A percentile compares a stretch with the other conserved stretches of the same genome.
Evolutionary conservation across 1,284 basidiomycete species (phyloP).

Genomic region (Psilocybe mexicana): DNA sequence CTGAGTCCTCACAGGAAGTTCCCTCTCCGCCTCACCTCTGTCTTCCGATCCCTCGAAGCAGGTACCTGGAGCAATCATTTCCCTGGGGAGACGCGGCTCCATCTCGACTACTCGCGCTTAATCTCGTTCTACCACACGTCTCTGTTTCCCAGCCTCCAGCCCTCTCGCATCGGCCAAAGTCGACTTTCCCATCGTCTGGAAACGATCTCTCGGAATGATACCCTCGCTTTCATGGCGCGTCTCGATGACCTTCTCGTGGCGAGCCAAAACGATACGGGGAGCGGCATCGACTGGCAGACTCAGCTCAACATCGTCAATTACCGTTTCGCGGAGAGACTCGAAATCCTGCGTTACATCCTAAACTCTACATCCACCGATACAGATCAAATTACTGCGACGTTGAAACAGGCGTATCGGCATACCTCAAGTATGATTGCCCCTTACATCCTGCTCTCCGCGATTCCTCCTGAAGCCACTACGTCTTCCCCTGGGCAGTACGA

Average conservation of each 20-base stretch:
- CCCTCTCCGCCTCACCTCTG: constrained; percentile 6
- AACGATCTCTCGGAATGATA: constrained; percentile 24
- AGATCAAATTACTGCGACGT: constrained; percentile 9
- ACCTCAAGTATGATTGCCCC: constrained; percentile 38
- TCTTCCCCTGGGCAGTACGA: constrained; percentile 9
- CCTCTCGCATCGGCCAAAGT: constrained; percentile 26
- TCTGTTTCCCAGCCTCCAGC: constrained; percentile 37
- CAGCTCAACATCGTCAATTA: constrained; percentile 42
- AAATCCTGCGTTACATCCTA: constrained; percentile 39
- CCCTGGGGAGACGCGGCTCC: constrained; percentile 45
- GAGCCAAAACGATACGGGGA: constrained; percentile 12
- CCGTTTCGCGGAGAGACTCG: constrained; percentile 44
- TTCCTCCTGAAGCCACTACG: constrained; percentile 1
- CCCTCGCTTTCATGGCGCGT: constrained; percentile 12
- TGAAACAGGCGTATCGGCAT: constrained; percentile 29
- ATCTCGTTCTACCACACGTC: constrained; percentile 45
- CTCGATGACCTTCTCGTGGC: constrained; percentile 16
- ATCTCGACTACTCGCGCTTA: constrained; percentile 40
- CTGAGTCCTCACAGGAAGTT: background rate
- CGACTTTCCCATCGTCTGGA: constrained; percentile 36
- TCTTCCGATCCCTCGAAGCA: constrained; percentile 27
- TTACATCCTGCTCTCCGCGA: constrained; percentile 30
- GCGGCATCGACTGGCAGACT: constrained; percentile 45
- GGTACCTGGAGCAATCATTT: constrained; percentile 44
- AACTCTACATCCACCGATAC: constrained; percentile 16